Base-by-base conservation (phyloP, 1,139 yeast species). In the Wickerhamiella pararugosa region DNA sequence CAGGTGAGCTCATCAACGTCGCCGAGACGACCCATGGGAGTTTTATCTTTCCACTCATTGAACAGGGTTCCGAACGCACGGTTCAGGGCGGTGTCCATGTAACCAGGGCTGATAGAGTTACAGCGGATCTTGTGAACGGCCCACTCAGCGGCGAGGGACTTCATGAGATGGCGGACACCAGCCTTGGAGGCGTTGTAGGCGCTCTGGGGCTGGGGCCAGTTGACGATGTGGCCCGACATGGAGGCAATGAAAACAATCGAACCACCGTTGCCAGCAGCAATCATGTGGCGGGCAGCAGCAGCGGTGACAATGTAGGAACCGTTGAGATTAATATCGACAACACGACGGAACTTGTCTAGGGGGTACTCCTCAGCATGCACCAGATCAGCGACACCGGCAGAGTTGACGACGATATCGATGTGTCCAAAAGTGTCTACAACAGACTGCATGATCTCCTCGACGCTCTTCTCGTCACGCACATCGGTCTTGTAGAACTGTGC, bases 361-460 rank as follows among this genome's bases (percentile, higher is more conserved):
- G 90, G 84, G 62, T 81, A 79, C 49, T 78, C 82, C 59, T 79
- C 87, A 40, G 92, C 90, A 39, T 83, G 79, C 61, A 71, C 78
- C 56, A 79, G 74, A 58, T 79, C 87, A 57, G 84, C 80, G 58
- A 80, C 80, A 38, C 92, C 86, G 34, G 92, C 87, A 40, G 80
- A 67, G 65, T 80, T 78, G 53, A 79, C 72, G 50, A 79, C 70
- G 46, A 79, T 63, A 55, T 76, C 75, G 36, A 82, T 74, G 47
- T 75, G 66, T 51, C 75, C 75, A 41, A 71, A 71, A 57, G 77
- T 83, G 51, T 67, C 72, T 41, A 64, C 71, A 44, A 75, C 73
- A 43, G 71, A 67, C 49, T 59, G 63, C 51, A 78, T 65, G 25
- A 69, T 68, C 43, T 62, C 66, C 48, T 65, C 69, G 29, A 79